Conservation (phyloP, 257 asterid genomes). For the Penstemon newberryi region DNA sequence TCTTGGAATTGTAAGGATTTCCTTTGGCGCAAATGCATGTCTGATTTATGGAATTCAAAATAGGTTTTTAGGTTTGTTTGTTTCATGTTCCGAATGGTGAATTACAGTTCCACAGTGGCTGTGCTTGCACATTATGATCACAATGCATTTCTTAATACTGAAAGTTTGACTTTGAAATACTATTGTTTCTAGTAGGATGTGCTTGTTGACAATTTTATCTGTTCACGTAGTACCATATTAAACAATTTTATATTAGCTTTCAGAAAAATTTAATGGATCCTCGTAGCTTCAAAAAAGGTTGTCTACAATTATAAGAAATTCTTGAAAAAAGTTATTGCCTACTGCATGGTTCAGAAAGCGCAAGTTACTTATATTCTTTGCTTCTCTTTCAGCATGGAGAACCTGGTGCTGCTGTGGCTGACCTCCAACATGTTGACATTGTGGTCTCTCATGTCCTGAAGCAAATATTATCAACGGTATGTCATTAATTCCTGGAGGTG, state of each 20-base stretch:
- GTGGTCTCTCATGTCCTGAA: constrained; percentile 86
- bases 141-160: constrained; percentile 11
- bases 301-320: constrained; percentile 21
- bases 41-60: constrained; percentile 10
- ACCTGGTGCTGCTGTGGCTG: constrained; percentile 99
- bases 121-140: constrained; percentile 15
- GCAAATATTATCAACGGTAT: constrained; percentile 83
- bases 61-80: constrained; percentile 1
- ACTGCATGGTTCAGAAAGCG: constrained; percentile 28
- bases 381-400: constrained; percentile 83
- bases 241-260: constrained; percentile 6
- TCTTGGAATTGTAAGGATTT: constrained; percentile 88
- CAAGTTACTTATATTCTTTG: constrained; percentile 29
- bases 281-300: constrained; percentile 20
- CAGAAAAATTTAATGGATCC: constrained; percentile 5
- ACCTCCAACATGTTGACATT: constrained; percentile 80
- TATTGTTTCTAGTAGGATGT: constrained; percentile 15
- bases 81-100: constrained; percentile 19
- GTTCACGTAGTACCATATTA: constrained; percentile 8
- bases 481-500: constrained; percentile 8
- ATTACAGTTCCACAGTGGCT: constrained; percentile 5
- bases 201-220: constrained; percentile 16
- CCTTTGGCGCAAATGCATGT: constrained; percentile 20
- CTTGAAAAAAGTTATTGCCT: constrained; percentile 15
- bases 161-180: constrained; percentile 11